Percentiles rank a stretch among this genome's conserved stretches.
phyloP scores from a whole-genome alignment of 345 rosid genomes.

The Laguncularia racemosa region DNA sequence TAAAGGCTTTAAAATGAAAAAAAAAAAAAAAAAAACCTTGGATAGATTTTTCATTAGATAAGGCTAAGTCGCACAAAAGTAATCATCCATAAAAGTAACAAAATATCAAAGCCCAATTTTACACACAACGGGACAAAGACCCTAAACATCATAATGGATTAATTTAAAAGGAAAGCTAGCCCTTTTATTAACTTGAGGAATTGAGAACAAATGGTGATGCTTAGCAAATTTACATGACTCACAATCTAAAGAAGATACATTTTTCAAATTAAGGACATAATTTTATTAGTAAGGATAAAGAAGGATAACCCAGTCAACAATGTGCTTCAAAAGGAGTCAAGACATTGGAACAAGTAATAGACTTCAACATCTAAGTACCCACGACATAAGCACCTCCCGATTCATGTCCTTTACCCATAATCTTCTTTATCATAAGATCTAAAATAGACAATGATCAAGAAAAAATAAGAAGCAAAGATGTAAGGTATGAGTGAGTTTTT shows the following conservation, averaged over 20 bases:
- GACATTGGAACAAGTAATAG: not conserved
- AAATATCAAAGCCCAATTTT: conserved; percentile 2
- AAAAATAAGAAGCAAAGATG: conserved; percentile 3
- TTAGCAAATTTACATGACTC: conserved; percentile 9
- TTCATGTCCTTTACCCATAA: conserved; percentile 5
- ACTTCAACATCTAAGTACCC: not conserved
- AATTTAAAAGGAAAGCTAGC: conserved; percentile 4
- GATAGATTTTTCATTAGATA: conserved; percentile 6
- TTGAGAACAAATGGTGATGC: not conserved
- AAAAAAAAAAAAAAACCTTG: conserved; percentile 2
- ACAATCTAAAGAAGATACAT: conserved; percentile 2
- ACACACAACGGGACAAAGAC: not conserved
- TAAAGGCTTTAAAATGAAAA: conserved; percentile 1
- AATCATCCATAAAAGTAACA: conserved; percentile 8
- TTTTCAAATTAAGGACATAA: conserved; percentile 1
- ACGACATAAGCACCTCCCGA: not conserved
- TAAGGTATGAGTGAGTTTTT: not conserved
- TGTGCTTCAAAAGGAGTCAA: conserved; percentile 2
- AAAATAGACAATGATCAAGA: conserved; percentile 10
- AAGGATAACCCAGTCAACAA: not conserved
- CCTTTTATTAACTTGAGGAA: conserved; percentile 1
- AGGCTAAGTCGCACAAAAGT: conserved; percentile 4
- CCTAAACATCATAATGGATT: conserved; percentile 9
- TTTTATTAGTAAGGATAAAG: conserved; percentile 1
- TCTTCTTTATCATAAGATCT: conserved; percentile 7